These are phyloP conservation scores for Pyricularia grisea DNA, from an alignment of 2,329 filamentous ascomycete genomes.

Conservation along the genomic window DNA sequence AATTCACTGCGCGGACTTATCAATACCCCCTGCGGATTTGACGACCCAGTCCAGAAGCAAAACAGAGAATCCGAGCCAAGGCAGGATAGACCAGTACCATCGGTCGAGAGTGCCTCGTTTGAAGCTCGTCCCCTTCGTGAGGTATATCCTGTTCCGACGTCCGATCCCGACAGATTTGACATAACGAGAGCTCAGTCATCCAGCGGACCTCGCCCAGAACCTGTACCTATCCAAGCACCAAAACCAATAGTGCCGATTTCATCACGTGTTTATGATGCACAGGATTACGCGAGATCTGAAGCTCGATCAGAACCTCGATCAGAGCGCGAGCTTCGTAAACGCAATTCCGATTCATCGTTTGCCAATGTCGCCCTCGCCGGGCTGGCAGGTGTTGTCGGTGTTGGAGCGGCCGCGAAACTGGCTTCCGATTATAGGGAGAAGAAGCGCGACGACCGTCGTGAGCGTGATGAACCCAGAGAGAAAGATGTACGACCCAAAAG, in stretches of 20 bases:
- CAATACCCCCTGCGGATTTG: conserved; percentile 46
- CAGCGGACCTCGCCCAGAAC: conserved; percentile 36
- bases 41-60: conserved; percentile 20
- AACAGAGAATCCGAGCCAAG: neutral
- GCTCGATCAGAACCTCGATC: conserved; percentile 22
- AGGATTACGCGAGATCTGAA: conserved; percentile 13
- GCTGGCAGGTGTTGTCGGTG: conserved; percentile 37
- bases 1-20: conserved; percentile 51
- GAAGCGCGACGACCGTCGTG: conserved; percentile 12
- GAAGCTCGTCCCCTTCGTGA: conserved; percentile 42
- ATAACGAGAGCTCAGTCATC: conserved; percentile 27
- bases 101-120: conserved; percentile 24
- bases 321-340: conserved; percentile 11
- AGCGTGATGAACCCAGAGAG: conserved; percentile 12
- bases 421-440: conserved; percentile 16
- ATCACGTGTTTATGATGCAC: conserved; percentile 53
- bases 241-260: conserved; percentile 69
- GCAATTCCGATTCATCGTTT: conserved; percentile 27
- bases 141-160: conserved; percentile 57
- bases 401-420: conserved; percentile 36
- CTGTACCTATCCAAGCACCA: conserved; percentile 73
- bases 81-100: conserved; percentile 24
- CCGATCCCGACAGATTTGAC: conserved; percentile 55
- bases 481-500: conserved; percentile 2
- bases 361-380: conserved; percentile 35